phyloP scores from a whole-genome alignment of 2,329 filamentous ascomycete species.

The Rosellinia necatrix region DNA sequence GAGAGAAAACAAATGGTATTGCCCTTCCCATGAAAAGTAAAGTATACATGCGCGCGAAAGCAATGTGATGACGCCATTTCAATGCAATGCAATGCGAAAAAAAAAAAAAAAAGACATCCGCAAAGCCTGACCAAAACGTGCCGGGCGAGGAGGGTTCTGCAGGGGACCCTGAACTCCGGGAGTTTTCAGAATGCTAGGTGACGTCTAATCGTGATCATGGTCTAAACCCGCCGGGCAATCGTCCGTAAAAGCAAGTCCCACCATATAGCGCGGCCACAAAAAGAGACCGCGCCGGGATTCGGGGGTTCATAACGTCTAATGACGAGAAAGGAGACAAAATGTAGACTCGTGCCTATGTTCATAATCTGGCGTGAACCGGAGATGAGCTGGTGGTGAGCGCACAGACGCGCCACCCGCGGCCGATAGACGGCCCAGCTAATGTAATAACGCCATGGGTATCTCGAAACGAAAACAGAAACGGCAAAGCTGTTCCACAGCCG shows the following conservation, averaged over 20 bases:
- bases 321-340: constrained; percentile 1
- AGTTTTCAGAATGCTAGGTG: constrained; percentile 11
- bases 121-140: background rate
- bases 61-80: constrained; percentile 10
- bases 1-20: background rate
- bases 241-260: background rate
- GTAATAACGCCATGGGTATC: constrained; percentile 38
- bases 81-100: constrained; percentile 13
- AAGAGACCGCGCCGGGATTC: background rate
- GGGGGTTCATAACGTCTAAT: constrained; percentile 8
- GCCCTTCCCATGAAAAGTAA: background rate
- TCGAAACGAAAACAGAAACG: constrained; percentile 17
- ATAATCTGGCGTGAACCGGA: background rate
- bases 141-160: background rate
- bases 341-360: constrained; percentile 6
- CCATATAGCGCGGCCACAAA: background rate
- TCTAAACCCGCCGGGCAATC: constrained; percentile 6
- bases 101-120: constrained; percentile 1
- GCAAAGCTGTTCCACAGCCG: constrained; percentile 21
- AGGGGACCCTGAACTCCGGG: background rate
- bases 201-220: constrained; percentile 26
- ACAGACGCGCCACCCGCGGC: constrained; percentile 2
- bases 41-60: background rate
- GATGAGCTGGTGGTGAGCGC: background rate
- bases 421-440: constrained; percentile 20